Evolutionary conservation across 345 rosid genomes (phyloP), one percentile per base, ranked within the genome.

Genomic region (Mercurialis annua): DNA sequence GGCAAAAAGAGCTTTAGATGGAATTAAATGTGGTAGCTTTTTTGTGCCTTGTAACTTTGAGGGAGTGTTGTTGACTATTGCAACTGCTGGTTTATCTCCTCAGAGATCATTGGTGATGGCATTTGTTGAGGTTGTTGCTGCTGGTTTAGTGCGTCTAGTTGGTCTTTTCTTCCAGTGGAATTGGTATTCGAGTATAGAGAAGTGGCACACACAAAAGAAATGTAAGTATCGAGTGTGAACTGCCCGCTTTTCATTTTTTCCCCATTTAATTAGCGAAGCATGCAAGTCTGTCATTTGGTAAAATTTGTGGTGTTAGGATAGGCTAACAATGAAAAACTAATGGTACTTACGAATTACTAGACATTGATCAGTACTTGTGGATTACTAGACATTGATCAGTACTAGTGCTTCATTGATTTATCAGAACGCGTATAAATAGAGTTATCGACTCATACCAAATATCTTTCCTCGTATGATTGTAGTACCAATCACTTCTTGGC

Each of bases 71-170:
- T 65, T 90, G 36, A 76, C 96, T 47, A 78, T 82, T 1, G 87
- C 85, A 5, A 87, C 92, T 33, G 85, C 90, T 4, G 96, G 96
- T 66, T 74, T 88, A 69, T 86, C 92, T 7, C 96, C 97, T 49
- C 96, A 87, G 64, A 79, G 88, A 71, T 90, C 97, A 18, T 83
- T 44, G 70, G 43, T 77, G 78, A 81, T 86, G 82, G 98, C 97
- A 53, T 89, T 85, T 70, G 46, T 86, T 58, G 97, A 93, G 83
- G 92, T 93, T 27, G 71, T 75, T 50, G 60, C 80, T 10, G 82
- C 74, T 54, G 82, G 92, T 68, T 21, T 85, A 11, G 20, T 80
- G 38, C 88, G 92, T 30, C 31, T 89, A 24, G 68, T 23, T 21
- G 90, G 82, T 46, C 78, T 90, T 31, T 80, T 67, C 64, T 87